Evolutionary conservation across 164 flowering plant species (phyloP), one percentile per base, ranked within the genome.

Genomic region (Nelumbo lutea): DNA sequence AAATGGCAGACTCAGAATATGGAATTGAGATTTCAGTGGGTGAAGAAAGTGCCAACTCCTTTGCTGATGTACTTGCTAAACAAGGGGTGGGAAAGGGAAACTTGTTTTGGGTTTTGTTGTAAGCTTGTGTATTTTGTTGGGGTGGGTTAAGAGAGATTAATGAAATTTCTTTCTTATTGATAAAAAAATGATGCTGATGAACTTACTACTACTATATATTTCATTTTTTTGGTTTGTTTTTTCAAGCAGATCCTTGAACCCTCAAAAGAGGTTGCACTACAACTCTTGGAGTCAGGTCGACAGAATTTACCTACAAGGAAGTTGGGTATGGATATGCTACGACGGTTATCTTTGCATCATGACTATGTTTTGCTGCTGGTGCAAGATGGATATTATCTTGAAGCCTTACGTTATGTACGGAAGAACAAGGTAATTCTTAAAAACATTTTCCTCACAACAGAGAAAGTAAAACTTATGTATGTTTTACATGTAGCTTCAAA

Each of bases 361-460:
- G 98, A 95, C 72, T 95, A 92, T 79, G 87, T 92, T 60, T 43
- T 80, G 74, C 74, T 82, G 41, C 86, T 92, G 6, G 88, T 88
- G 50, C 97, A 89, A 84, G 97, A 90, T 83, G 98, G 99, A 58
- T 88, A 90, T 77, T 95, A 88, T 79, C 87, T 89, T 62, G 97
- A 90, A 83, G 98, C 98, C 62, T 74, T 95, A 61, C 95, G 97
- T 6, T 93, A 88, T 80, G 88, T 86, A 38, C 80, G 90, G 67
- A 95, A 88, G 79, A 78, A 84, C 59, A 90, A 89, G 98, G 99
- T 93, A 79, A 72, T 50, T 50, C 15, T 46, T 68, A 45, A 41
- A 4, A n/a, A 4, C 51, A n/a, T 1, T 42, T 9, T 58, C 62
- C 42, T 53, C 5, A 43, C 41, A 0, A 27, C 27, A 27, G 27